Conservation (phyloP, 2,329 filamentous ascomycete genomes). For the Fusarium penzigii region DNA sequence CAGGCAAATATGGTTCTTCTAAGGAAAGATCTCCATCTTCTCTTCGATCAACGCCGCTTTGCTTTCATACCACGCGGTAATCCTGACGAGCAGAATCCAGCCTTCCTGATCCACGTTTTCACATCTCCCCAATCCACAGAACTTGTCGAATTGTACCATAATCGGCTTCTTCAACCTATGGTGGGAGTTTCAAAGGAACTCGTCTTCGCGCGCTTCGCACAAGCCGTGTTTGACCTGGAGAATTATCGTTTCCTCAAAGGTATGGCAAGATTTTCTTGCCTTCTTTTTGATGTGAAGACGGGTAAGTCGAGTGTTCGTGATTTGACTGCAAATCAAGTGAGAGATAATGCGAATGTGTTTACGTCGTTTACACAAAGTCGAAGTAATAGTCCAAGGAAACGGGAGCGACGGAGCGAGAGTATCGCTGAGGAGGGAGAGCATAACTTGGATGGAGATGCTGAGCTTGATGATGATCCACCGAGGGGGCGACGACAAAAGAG, state of each 20-base stretch:
- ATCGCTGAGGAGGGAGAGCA: background rate
- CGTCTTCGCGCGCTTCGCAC: conserved; percentile 1
- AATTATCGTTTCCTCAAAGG: background rate
- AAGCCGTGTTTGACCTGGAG: background rate
- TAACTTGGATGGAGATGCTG: background rate
- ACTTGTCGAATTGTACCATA: background rate
- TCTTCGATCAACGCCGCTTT: conserved; percentile 3
- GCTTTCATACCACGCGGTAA: background rate
- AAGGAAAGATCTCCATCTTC: conserved; percentile 1
- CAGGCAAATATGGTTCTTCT: background rate
- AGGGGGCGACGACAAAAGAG: background rate
- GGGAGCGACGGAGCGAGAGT: too few species aligned
- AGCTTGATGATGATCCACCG: background rate
- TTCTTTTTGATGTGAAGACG: background rate
- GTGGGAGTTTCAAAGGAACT: background rate
- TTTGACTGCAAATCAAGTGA: background rate
- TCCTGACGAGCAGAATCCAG: background rate
- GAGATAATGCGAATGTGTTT: too few species aligned
- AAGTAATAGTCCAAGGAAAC: too few species aligned
- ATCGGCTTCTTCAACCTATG: background rate
- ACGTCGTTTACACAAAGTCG: background rate
- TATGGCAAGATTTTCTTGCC: background rate
- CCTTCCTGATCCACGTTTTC: background rate
- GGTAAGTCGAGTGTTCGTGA: background rate
- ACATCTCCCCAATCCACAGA: background rate